A percentile compares a stretch with the other conserved stretches of the same genome.
phyloP scores from a whole-genome alignment of 257 asterid species.

The Linderniella brevidens region DNA sequence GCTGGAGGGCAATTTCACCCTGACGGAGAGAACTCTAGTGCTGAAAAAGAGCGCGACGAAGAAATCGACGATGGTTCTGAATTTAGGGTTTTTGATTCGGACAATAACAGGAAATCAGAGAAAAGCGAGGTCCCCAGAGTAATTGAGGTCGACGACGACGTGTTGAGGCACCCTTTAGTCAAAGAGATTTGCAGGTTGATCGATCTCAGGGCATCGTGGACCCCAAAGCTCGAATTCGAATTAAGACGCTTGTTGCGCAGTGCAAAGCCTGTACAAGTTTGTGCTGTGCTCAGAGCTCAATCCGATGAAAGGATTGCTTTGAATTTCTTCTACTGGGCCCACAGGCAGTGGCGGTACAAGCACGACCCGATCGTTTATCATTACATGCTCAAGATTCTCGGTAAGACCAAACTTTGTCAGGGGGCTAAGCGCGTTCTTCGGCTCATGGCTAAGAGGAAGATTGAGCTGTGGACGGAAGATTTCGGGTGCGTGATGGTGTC shows the following conservation, averaged over 20 bases:
- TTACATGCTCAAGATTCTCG: slow-evolving; percentile 56
- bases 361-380: slow-evolving; percentile 61
- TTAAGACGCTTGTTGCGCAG: slow-evolving; percentile 35
- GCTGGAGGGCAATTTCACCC: no score
- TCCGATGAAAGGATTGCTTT: slow-evolving; percentile 77
- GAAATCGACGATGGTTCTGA: slow-evolving; percentile 27
- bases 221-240: slow-evolving; percentile 50
- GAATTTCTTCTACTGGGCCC: slow-evolving; percentile 83
- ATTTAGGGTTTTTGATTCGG: slow-evolving; percentile 44
- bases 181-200: slow-evolving; percentile 63
- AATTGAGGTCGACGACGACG: slow-evolving; percentile 40
- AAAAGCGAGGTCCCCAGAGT: slow-evolving; percentile 16
- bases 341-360: slow-evolving; percentile 76
- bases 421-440: slow-evolving; percentile 77
- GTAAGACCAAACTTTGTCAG: slow-evolving; percentile 83
- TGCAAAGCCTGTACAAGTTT: slow-evolving; percentile 59
- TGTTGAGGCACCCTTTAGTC: slow-evolving; percentile 63
- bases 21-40: slow-evolving; percentile 16
- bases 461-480: slow-evolving; percentile 48
- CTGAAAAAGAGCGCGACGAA: slow-evolving; percentile 21
- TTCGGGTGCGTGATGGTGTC: slow-evolving; percentile 87
- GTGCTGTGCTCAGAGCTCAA: slow-evolving; percentile 57
- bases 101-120: slow-evolving; percentile 16
- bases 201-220: slow-evolving; percentile 45
- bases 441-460: slow-evolving; percentile 48